These are phyloP conservation scores for Conoideocrella luteorostrata DNA, from an alignment of 2,329 filamentous ascomycete genomes.

Conservation along the genomic window DNA sequence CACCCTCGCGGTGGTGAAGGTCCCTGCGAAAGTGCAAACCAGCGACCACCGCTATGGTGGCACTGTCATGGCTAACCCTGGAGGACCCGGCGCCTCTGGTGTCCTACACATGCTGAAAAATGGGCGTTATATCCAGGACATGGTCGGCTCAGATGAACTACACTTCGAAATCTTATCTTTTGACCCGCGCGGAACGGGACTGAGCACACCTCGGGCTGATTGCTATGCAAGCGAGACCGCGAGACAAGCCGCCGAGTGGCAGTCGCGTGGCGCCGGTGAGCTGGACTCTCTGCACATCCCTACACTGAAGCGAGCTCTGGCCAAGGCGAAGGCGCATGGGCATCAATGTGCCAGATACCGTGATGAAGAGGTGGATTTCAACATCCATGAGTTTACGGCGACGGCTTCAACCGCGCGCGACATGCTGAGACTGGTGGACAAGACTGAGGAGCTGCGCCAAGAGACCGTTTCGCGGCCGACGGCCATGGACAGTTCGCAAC, in stretches of 20 bases:
- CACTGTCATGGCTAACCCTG: constrained; percentile 31
- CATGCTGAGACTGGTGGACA: constrained; percentile 6
- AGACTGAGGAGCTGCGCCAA: constrained; percentile 7
- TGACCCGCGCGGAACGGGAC: constrained; percentile 29
- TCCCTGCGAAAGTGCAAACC: constrained; percentile 28
- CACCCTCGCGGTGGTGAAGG: constrained; percentile 31
- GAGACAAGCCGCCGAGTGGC: constrained; percentile 19
- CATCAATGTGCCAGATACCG: constrained; percentile 17
- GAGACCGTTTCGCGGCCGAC: not conserved
- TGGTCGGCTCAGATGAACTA: constrained; percentile 22
- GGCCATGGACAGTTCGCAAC: not conserved
- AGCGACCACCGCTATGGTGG: constrained; percentile 29
- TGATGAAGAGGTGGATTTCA: constrained; percentile 6
- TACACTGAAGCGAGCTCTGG: constrained; percentile 7
- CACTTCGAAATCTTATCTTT: constrained; percentile 32
- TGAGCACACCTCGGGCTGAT: constrained; percentile 5
- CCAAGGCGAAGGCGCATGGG: constrained; percentile 16
- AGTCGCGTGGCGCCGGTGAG: constrained; percentile 22
- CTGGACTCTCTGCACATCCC: constrained; percentile 8
- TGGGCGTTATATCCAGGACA: constrained; percentile 21
- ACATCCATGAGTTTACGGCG: constrained; percentile 20
- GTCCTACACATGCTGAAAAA: constrained; percentile 16
- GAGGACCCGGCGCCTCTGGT: constrained; percentile 32
- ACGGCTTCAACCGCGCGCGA: constrained; percentile 7
- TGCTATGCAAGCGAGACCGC: constrained; percentile 15